Base-by-base conservation (phyloP, 1,139 yeast species). In the Meyerozyma elateridarum region DNA sequence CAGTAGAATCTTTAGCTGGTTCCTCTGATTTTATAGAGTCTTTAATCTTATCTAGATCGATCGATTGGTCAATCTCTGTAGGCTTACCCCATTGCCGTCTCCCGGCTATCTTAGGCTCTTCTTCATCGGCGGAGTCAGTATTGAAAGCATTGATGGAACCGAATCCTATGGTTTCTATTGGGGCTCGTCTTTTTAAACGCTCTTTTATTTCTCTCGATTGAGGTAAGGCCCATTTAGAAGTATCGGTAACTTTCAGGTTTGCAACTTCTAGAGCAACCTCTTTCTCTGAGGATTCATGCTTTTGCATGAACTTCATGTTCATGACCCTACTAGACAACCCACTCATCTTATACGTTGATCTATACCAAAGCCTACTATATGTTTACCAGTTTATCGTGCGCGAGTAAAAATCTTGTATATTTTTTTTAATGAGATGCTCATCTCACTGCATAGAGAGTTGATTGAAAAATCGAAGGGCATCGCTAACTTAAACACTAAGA, bases 271-370 rank as follows among this genome's bases (percentile, higher is more conserved):
- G 21, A 17, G n/a, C 25, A 11, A 13, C 18, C 17, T 18, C 18
- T 4, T 22, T 28, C 6, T 31, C 36, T 22, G 35, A 28, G 21
- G 39, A 45, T n/a, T 46, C 56, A 3, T 60, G 51, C 30, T 52
- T 57, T 37, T 58, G 62, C 74, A 68, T 68, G 71, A 68, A 68
- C 69, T 81, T 81, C 89, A 81, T 81, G 68, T 76, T 79, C 73
- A 76, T 60, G 46, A 81, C 79, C 45, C 82, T 65, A 44, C 71
- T 69, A n/a, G 87, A 79, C 44, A 79, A 64, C 22, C 63, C 58
- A 42, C 72, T 58, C 62, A 69, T 70, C 28, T 8, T 35, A 13
- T 7, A 18, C 8, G n/a, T 13, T 7, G 7, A 13, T 31, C 29
- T 22, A 33, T 12, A 19, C n/a, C n/a, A n/a, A n/a, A n/a, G n/a